A percentile compares a stretch with the other conserved stretches of the same genome.
phyloP scores from a whole-genome alignment of 345 rosid genomes.

The Aurinia saxatilis region DNA sequence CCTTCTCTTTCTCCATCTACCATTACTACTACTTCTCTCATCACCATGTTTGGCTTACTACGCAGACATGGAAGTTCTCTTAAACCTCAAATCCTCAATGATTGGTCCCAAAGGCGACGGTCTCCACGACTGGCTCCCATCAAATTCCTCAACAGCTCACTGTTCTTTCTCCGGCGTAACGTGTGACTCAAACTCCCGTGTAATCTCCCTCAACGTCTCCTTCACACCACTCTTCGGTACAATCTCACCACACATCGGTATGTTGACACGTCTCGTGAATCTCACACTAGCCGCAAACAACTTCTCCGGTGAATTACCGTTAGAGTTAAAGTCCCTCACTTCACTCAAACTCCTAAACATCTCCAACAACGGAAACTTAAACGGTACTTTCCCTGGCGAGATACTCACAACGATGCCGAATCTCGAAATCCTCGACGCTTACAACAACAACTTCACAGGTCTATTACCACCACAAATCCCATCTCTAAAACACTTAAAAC shows the following conservation, averaged over 20 bases:
- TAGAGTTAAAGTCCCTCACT: conserved; percentile 47
- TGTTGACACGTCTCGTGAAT: conserved; percentile 46
- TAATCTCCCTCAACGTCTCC: conserved; percentile 55
- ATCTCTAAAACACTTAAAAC: conserved; percentile 45
- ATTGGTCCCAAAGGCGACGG: conserved; percentile 43
- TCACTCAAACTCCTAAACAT: conserved; percentile 52
- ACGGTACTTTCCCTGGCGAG: conserved; percentile 52
- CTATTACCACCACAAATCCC: conserved; percentile 45
- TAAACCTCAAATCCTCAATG: conserved; percentile 62
- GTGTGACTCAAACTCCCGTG: conserved; percentile 46
- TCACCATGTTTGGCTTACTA: conserved; percentile 28
- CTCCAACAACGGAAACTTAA: conserved; percentile 46
- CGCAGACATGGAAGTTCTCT: conserved; percentile 51
- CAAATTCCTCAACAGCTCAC: conserved; percentile 40
- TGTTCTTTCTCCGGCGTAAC: conserved; percentile 80
- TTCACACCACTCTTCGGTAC: conserved; percentile 42
- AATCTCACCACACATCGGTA: conserved; percentile 68
- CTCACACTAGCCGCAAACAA: conserved; percentile 45
- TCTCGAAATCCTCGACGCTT: conserved; percentile 54
- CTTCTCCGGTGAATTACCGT: conserved; percentile 55
- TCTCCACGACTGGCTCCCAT: conserved; percentile 64
- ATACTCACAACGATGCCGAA: conserved; percentile 40
- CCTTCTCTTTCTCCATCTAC: conserved; percentile 16
- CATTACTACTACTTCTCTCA: conserved; percentile 14
- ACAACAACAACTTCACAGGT: conserved; percentile 66